Conservation (phyloP, 2,329 filamentous ascomycete species). For the Microdochium trichocladiopsis region DNA sequence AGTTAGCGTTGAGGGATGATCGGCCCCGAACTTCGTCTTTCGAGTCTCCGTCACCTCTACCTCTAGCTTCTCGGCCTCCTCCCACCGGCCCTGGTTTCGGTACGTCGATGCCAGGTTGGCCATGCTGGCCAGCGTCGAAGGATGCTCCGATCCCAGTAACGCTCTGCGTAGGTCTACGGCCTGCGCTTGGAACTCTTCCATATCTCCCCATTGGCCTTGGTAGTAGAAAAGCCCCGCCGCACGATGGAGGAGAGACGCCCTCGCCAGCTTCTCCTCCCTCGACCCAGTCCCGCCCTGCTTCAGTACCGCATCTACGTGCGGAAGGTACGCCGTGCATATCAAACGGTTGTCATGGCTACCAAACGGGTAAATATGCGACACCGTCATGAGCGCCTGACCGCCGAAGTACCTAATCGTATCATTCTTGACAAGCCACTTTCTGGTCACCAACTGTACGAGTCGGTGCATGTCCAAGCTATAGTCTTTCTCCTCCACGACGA, state of each 20-base stretch:
- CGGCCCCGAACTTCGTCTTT: not conserved
- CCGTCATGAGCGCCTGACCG: slow-evolving; percentile 9
- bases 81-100: too few relatives aligned
- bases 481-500: slow-evolving; percentile 10
- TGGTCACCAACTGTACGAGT: slow-evolving; percentile 23
- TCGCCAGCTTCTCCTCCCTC: slow-evolving; percentile 4
- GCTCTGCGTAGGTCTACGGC: not conserved
- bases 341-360: slow-evolving; percentile 5
- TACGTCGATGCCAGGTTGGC: too few relatives aligned
- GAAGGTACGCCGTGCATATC: slow-evolving; percentile 12
- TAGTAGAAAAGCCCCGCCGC: not conserved
- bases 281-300: slow-evolving; percentile 2
- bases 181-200: not conserved
- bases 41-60: not conserved
- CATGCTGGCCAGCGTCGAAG: not conserved
- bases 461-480: slow-evolving; percentile 20
- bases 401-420: slow-evolving; percentile 6
- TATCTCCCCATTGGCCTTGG: not conserved
- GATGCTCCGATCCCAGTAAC: not conserved
- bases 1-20: not conserved
- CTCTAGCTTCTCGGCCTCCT: too few relatives aligned
- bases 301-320: slow-evolving; percentile 15
- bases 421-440: slow-evolving; percentile 17
- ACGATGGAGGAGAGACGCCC: not conserved
- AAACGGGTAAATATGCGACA: slow-evolving; percentile 13